phyloP scores from a whole-genome alignment of 345 rosid species.

The Salix caprea region DNA sequence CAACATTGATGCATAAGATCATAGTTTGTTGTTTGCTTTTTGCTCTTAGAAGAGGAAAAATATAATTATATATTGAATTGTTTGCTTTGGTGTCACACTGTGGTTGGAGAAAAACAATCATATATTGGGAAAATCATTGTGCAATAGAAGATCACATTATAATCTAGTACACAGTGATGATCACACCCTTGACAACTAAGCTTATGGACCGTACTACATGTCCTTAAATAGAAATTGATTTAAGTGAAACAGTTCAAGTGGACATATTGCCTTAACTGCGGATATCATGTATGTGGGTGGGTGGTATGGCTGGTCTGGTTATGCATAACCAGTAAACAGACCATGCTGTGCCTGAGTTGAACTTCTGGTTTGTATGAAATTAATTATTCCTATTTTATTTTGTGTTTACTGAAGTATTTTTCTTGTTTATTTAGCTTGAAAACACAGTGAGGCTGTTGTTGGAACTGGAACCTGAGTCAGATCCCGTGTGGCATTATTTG shows the following conservation, averaged over 20 bases:
- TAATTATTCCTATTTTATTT: neutral
- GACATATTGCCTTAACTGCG: neutral
- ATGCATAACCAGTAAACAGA: neutral
- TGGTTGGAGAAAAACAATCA: neutral
- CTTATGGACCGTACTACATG: neutral
- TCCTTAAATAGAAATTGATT: neutral
- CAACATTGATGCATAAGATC: neutral
- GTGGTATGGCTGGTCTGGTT: neutral
- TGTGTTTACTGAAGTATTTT: constrained; percentile 9
- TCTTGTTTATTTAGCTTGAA: constrained; percentile 61
- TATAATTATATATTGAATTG: neutral
- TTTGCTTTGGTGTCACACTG: neutral
- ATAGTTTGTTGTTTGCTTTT: neutral
- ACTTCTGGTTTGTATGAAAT: neutral
- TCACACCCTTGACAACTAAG: neutral
- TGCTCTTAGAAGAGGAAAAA: neutral
- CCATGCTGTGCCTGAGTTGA: neutral
- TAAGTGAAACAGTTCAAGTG: neutral
- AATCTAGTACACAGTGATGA: neutral
- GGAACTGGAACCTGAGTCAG: constrained; percentile 97
- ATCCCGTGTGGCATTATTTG: constrained; percentile 96
- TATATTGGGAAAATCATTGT: neutral
- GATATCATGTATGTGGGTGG: neutral
- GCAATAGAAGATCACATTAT: neutral
- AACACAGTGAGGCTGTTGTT: constrained; percentile 90